Base-by-base conservation (phyloP, 768 basidiomycete species). In the Rhodocollybia butyracea region DNA sequence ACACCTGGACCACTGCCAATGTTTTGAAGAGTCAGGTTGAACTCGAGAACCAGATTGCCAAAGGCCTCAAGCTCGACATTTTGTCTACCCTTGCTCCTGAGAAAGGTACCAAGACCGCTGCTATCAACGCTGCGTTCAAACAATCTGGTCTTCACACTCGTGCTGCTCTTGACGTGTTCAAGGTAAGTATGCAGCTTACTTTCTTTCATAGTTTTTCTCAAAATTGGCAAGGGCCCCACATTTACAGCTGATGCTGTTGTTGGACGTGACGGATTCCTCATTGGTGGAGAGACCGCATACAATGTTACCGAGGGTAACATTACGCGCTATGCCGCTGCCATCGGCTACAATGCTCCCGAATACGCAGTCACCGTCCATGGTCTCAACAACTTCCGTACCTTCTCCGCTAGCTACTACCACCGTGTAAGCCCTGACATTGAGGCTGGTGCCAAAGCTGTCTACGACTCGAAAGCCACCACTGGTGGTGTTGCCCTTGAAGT, bases 401-500 rank as follows among this genome's bases (percentile, higher is more conserved):
- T 94, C 80, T 80, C 89, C 51, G 97, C 96, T 57, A 91, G 89
- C 72, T 99, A 98, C 84, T 98, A 98, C 82, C 97, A 99, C 84
- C 89, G 89, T 59, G 94, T 97, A 69, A 89, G 80, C 71, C 72
- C 79, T 57, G 92, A 94, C 65, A 92, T 95, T 48, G 94, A 96
- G 77, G 94, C 92, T 58, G 93, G 93, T 69, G 94, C 94, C 61
- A 94, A 94, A 83, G 96, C 95, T 34, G 81, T 96, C 72, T 99
- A 96, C 72, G 94, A 98, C 77, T 82, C 88, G 74, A 96, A 96
- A 79, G 79, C 88, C 55, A 89, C 94, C 61, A 84, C 89, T 57
- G 83, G 86, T 56, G 88, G 86, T 71, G 90, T 98, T 65, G 82
- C 80, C 51, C 84, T 98, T 63, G 96, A 98, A 76, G 94, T 99